Base-by-base conservation (phyloP, 768 basidiomycete genomes). In the Naganishia kalamii region DNA sequence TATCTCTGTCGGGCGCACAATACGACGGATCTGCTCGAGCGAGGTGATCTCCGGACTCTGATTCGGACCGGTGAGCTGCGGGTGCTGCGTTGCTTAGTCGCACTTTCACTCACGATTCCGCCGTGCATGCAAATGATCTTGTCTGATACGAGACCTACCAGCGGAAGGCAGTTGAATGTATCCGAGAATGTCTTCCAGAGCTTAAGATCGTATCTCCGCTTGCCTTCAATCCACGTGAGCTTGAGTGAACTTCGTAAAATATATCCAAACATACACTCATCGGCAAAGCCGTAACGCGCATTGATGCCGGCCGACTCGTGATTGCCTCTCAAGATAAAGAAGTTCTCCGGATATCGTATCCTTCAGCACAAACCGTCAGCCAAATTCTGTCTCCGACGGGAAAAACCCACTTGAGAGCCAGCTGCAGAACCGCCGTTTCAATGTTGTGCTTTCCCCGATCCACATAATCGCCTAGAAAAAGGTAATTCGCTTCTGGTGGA, bases 61-160 rank as follows among this genome's bases (percentile, higher is more conserved):
- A 6, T 10, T 12, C 51, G 12, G 12, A 60, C 62, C 4, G 63
- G 41, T 47, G 59, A 65, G 15, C 51, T 59, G 67, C 54, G 65
- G 17, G 32, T 8, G 25, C 30, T 44, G 37, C 21, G 15, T 3
- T 4, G 40, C 17, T 19, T 0, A 19, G n/a, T n/a, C 17, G 12
- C n/a, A n/a, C n/a, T n/a, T n/a, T n/a, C 49, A 63, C 75, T 69
- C 57, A 78, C 76, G 71, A 97, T 83, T 54, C 94, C 94, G 62
- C 94, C 94, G 74, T 98, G 94, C 94, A 98, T 98, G 57, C 92
- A 96, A 80, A 99, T 97, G 78, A 99, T 99, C 83, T 98, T 99
- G 81, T 98, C 94, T 81, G 97, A 94, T 78, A 99, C 97, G 80
- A 99, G 96, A 72, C 94, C 94, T 51, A 94, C 94, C 78, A 99